Base-by-base conservation (phyloP, 2,329 filamentous ascomycete genomes). In the Cadophora luteo-olivacea region DNA sequence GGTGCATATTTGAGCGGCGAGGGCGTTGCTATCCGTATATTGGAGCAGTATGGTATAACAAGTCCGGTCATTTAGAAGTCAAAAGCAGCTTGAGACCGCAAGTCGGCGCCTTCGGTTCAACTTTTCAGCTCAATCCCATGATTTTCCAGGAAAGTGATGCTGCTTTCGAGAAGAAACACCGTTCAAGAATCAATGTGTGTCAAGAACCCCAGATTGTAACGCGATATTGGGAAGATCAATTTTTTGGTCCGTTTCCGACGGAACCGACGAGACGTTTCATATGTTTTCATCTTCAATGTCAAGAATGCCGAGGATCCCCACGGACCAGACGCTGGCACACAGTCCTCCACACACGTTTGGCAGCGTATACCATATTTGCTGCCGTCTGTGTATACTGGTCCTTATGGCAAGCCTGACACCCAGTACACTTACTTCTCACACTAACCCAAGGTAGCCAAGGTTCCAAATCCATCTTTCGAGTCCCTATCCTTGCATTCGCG, bases 1-100 rank as follows among this genome's bases (percentile, higher is more conserved):
- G 95, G 95, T 0, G 95, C 95, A 9, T 97, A 93, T 79, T 97
- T 93, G 93, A 93, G 91, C 78, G 94, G 94, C 1, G 93, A 97
- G 81, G 86, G 85, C 25, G 91, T 93, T 41, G 94, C 86, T 0
- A 85, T 83, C 77, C 87, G 89, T 76, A 87, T 94, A 67, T 81
- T 83, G 0, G 82, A 85, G 75, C 82, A 79, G 9, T 90, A 89
- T 77, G 84, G 81, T 19, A 76, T 52, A 16, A 61, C 33, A 12
- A 61, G 22, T 22, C 19, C 41, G 14, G 14, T 48, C 49, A 22
- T 49, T 9, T 32, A 62, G 36, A n/a, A n/a, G 36, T 16, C 29
- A 7, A 22, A 36, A 36, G 36, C 8, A 45, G 14, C 14, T 45
- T 45, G 41, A 38, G 2, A 9, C 8, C 8, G 9, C 4, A 38